Conservation (phyloP, 176 grass and related monocot species). For the Lolium multiflorum region DNA sequence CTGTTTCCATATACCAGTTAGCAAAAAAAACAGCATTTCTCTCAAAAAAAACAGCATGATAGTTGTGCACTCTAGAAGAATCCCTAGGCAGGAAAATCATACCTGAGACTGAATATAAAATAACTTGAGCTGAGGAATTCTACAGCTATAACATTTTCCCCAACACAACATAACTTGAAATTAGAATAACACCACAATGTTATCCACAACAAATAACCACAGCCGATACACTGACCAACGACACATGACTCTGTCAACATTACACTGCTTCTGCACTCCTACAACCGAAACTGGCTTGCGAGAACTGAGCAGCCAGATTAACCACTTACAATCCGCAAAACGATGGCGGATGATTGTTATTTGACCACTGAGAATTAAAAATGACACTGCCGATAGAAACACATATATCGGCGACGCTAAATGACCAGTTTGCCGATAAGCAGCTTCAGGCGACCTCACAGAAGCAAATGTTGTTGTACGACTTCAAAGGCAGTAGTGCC, state of each 20-base stretch:
- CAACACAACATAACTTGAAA: no score
- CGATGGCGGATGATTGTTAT: background rate
- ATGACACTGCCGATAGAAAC: background rate
- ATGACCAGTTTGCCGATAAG: conserved; percentile 8
- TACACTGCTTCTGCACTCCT: background rate
- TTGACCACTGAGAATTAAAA: background rate
- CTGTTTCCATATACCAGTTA: no score
- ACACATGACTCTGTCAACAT: background rate
- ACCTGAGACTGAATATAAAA: no score
- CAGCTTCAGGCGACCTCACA: conserved; percentile 36
- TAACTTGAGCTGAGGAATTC: no score
- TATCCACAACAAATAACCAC: no score
- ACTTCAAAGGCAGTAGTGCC: background rate
- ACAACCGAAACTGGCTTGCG: background rate
- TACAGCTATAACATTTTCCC: no score
- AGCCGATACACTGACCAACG: no score
- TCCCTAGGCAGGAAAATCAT: no score
- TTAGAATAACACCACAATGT: no score
- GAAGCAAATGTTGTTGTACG: conserved; percentile 33
- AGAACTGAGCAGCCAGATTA: background rate
- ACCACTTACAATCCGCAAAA: background rate
- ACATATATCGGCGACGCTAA: background rate
- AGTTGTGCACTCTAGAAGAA: no score
- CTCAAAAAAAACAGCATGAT: no score
- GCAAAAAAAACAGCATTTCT: no score